Conservation (phyloP, 768 basidiomycete species). For the Lentinula lateritia region DNA sequence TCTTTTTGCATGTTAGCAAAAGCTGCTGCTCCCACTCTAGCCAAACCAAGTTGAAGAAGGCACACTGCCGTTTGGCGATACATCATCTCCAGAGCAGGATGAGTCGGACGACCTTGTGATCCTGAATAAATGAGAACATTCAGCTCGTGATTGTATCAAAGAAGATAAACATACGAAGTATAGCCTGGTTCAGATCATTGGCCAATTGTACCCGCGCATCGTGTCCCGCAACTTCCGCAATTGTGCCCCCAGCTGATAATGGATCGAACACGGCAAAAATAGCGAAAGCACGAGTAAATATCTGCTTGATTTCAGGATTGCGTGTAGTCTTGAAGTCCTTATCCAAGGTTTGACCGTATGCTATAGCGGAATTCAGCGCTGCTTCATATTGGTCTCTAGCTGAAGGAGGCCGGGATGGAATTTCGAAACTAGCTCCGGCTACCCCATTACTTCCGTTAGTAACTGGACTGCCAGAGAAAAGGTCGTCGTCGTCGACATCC, state of each 20-base stretch:
- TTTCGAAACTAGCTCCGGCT: slow-evolving; percentile 14
- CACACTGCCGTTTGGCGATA: slow-evolving; percentile 72
- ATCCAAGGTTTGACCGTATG: slow-evolving; percentile 69
- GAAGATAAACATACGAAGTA: slow-evolving; percentile 54
- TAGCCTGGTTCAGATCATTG: slow-evolving; percentile 75
- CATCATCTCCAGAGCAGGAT: slow-evolving; percentile 68
- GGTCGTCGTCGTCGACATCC: slow-evolving; percentile 48
- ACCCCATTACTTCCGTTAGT: slow-evolving; percentile 2
- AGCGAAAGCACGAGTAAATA: slow-evolving; percentile 72
- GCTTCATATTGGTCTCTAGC: slow-evolving; percentile 37
- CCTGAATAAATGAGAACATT: slow-evolving; percentile 33
- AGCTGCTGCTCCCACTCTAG: slow-evolving; percentile 72
- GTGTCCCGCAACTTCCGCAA: slow-evolving; percentile 63
- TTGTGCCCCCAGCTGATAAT: slow-evolving; percentile 55
- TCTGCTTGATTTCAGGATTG: slow-evolving; percentile 56
- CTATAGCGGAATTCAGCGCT: slow-evolving; percentile 59
- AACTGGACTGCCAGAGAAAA: background rate
- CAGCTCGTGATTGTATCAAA: background rate
- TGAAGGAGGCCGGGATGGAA: slow-evolving; percentile 9
- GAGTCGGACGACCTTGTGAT: slow-evolving; percentile 70
- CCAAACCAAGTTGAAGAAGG: slow-evolving; percentile 63
- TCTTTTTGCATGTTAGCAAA: slow-evolving; percentile 78
- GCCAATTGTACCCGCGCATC: slow-evolving; percentile 61
- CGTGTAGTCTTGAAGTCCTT: slow-evolving; percentile 61
- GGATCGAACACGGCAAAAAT: slow-evolving; percentile 81